phyloP scores from a whole-genome alignment of 306 rosid species.

The Quercus engelmannii region DNA sequence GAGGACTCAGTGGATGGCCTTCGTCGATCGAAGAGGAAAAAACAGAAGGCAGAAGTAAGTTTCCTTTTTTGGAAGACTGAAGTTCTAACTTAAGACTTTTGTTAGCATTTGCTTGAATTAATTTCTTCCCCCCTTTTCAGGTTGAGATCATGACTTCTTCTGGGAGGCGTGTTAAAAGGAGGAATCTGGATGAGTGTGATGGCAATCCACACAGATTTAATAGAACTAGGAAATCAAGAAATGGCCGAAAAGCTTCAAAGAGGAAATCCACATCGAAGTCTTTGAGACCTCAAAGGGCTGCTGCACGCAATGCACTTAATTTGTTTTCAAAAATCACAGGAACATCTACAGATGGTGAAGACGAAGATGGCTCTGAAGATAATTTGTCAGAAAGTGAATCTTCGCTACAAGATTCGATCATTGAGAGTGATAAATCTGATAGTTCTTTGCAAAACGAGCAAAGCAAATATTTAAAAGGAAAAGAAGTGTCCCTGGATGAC shows the following conservation, averaged over 20 bases:
- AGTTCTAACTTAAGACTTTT: background rate
- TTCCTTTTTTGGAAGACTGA: background rate
- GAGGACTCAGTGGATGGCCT: slow-evolving; percentile 54
- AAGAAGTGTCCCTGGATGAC: slow-evolving; percentile 52
- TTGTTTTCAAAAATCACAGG: slow-evolving; percentile 83
- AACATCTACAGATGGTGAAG: slow-evolving; percentile 71
- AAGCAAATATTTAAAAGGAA: slow-evolving; percentile 58
- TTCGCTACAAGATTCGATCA: slow-evolving; percentile 50
- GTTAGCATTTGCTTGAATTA: slow-evolving; percentile 18
- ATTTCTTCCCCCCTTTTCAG: slow-evolving; percentile 42
- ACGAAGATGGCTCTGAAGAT: slow-evolving; percentile 61
- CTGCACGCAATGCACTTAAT: slow-evolving; percentile 87
- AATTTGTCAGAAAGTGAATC: slow-evolving; percentile 87
- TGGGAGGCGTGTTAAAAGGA: slow-evolving; percentile 93
- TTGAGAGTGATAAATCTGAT: slow-evolving; percentile 81
- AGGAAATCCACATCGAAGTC: slow-evolving; percentile 70
- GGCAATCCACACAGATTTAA: slow-evolving; percentile 41
- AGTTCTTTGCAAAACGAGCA: slow-evolving; percentile 45
- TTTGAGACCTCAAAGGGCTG: slow-evolving; percentile 91
- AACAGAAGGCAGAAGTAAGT: slow-evolving; percentile 77
- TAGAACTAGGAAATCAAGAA: slow-evolving; percentile 56
- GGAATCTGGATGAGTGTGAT: slow-evolving; percentile 82
- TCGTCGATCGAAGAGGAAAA: slow-evolving; percentile 83
- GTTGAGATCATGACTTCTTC: slow-evolving; percentile 83
- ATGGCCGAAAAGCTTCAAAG: slow-evolving; percentile 52